These are phyloP conservation scores for Penicillium arizonense DNA, from an alignment of 495 filamentous ascomycete genomes.

Conservation along the genomic window DNA sequence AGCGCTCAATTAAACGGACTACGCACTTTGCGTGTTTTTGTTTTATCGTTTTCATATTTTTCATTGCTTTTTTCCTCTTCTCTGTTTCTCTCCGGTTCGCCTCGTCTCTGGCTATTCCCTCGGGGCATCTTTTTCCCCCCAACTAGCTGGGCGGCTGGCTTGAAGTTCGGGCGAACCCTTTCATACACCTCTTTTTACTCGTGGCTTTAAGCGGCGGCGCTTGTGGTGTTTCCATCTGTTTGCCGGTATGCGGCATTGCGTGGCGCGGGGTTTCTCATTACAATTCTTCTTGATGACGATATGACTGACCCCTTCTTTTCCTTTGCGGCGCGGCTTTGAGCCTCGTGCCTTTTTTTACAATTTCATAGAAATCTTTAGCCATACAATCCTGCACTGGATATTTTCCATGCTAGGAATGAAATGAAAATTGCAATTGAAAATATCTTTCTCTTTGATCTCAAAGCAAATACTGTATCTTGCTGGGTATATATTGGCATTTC, in stretches of 20 bases:
- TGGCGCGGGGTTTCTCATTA: constrained; percentile 5
- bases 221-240: constrained; percentile 33
- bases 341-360: background rate
- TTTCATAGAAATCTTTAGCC: constrained; percentile 5
- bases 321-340: background rate
- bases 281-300: constrained; percentile 16
- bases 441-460: background rate
- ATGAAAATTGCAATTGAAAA: background rate
- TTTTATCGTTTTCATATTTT: constrained; percentile 10
- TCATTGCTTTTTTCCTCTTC: background rate
- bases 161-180: background rate
- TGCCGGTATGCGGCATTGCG: constrained; percentile 26
- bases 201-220: constrained; percentile 37
- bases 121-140: too few relatives aligned
- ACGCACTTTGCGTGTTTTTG: constrained; percentile 5
- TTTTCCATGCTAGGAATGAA: constrained; percentile 6
- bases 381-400: constrained; percentile 4
- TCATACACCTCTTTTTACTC: constrained; percentile 8
- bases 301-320: constrained; percentile 14
- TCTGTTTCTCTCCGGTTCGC: background rate
- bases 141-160: background rate
- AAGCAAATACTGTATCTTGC: background rate
- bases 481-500: too few relatives aligned
- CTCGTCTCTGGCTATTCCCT: background rate
- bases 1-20: constrained; percentile 16